Evolutionary conservation across 2,329 filamentous ascomycete genomes (phyloP).

Genomic region (Penicillium hordei): DNA sequence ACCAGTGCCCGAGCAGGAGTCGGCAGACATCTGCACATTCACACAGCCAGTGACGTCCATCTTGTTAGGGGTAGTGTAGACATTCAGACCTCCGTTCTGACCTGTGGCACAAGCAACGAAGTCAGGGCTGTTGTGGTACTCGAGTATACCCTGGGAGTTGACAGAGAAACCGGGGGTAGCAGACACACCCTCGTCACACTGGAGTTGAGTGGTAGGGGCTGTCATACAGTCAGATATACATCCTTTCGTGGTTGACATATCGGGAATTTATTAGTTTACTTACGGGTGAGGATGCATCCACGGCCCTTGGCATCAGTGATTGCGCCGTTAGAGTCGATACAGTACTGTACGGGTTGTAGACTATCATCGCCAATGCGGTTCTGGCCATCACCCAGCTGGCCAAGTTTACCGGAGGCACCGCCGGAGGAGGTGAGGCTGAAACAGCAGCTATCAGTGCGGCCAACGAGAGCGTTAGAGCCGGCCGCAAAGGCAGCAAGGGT

Average conservation of each 20-base stretch:
- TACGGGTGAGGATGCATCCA: conserved; percentile 65
- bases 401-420: conserved; percentile 54
- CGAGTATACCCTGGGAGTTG: conserved; percentile 53
- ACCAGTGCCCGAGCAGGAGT: conserved; percentile 35
- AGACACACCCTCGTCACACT: conserved; percentile 58
- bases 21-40: conserved; percentile 35
- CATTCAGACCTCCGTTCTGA: conserved; percentile 41
- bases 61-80: conserved; percentile 41
- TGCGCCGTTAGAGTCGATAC: conserved; percentile 52
- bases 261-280: conserved; percentile 22
- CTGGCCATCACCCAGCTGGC: conserved; percentile 63
- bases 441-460: conserved; percentile 46
- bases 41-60: conserved; percentile 35
- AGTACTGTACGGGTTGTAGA: conserved; percentile 53
- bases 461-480: conserved; percentile 45
- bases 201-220: conserved; percentile 60
- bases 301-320: conserved; percentile 58
- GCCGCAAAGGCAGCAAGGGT: conserved; percentile 41
- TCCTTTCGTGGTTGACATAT: conserved; percentile 7
- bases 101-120: conserved; percentile 64
- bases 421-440: conserved; percentile 56
- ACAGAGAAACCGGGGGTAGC: conserved; percentile 59
- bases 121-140: conserved; percentile 51
- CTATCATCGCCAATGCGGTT: conserved; percentile 55
- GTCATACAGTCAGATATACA: not conserved